A percentile compares a stretch with the other conserved stretches of the same genome.
These are phyloP conservation scores for Fusarium concolor DNA, from an alignment of 2,329 filamentous ascomycete genomes.

Conservation along the genomic window DNA sequence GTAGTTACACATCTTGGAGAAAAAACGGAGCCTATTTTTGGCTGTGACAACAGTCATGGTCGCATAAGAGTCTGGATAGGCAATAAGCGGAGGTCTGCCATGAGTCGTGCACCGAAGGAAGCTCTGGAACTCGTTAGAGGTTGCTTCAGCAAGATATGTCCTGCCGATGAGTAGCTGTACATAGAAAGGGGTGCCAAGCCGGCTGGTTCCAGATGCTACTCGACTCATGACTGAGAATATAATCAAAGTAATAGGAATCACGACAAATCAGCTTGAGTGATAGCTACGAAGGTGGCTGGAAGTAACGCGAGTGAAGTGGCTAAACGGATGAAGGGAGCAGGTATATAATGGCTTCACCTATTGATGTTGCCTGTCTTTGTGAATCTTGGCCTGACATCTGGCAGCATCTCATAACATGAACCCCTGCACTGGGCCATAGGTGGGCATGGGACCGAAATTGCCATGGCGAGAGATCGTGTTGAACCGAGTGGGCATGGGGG, in stretches of 20 bases:
- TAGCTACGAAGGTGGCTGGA: slow-evolving; percentile 10
- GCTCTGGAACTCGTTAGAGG: slow-evolving; percentile 13
- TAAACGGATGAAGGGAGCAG: slow-evolving; percentile 6
- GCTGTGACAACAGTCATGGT: background rate
- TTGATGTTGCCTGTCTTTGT: slow-evolving; percentile 27
- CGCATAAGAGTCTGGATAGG: background rate
- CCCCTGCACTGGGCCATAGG: slow-evolving; percentile 14
- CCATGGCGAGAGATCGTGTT: slow-evolving; percentile 12
- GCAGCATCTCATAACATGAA: slow-evolving; percentile 13
- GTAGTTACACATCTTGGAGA: background rate
- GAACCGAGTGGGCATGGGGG: slow-evolving; percentile 7
- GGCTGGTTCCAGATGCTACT: slow-evolving; percentile 16
- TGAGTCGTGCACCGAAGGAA: slow-evolving; percentile 27
- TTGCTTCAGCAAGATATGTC: slow-evolving; percentile 10
- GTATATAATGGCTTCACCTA: slow-evolving; percentile 27
- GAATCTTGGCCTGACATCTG: slow-evolving; percentile 15
- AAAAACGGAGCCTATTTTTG: background rate
- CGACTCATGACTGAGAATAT: slow-evolving; percentile 31
- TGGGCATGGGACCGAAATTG: slow-evolving; percentile 22
- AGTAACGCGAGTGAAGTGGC: background rate
- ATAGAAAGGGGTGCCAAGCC: slow-evolving; percentile 31
- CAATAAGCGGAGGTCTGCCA: slow-evolving; percentile 23
- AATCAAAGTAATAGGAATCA: slow-evolving; percentile 14
- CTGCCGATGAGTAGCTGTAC: slow-evolving; percentile 1
- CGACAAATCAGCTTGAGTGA: slow-evolving; percentile 25